phyloP scores from a whole-genome alignment of 805 yeast species.

The Kodamaea neixiangensis region DNA sequence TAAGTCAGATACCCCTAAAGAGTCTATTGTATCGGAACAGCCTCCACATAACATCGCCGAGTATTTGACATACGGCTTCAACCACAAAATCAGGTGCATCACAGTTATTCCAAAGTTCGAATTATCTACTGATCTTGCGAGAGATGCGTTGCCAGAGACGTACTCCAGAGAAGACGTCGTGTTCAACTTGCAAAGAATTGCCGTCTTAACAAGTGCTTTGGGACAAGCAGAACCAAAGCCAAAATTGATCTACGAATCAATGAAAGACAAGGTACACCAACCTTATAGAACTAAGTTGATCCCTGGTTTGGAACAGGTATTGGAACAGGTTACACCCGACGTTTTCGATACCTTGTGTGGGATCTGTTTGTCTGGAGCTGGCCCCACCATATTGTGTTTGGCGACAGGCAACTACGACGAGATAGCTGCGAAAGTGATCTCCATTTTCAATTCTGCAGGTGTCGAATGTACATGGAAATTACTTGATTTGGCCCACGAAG shows the following conservation, averaged over 20 bases:
- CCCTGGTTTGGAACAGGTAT: conserved; percentile 86
- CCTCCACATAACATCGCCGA: conserved; percentile 90
- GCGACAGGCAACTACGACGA: conserved; percentile 87
- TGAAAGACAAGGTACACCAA: conserved; percentile 96
- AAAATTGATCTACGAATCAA: conserved; percentile 83
- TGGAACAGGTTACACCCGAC: conserved; percentile 76
- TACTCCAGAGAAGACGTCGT: conserved; percentile 82
- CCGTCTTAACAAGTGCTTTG: conserved; percentile 89
- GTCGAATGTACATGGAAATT: conserved; percentile 82
- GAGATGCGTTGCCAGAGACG: conserved; percentile 83
- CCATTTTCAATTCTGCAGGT: conserved; percentile 62
- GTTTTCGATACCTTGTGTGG: conserved; percentile 86
- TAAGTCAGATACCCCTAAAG: conserved; percentile 69
- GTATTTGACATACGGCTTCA: conserved; percentile 84
- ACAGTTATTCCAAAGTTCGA: conserved; percentile 94
- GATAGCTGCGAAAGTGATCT: conserved; percentile 76
- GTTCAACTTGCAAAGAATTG: conserved; percentile 90
- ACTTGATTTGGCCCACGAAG: conserved; percentile 84
- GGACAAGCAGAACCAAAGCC: conserved; percentile 83
- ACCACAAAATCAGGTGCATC: conserved; percentile 77
- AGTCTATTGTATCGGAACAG: conserved; percentile 27
- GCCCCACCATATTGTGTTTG: conserved; percentile 92
- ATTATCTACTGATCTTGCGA: conserved; percentile 86
- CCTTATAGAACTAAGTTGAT: conserved; percentile 92
- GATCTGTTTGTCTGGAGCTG: conserved; percentile 95